Evolutionary conservation across 257 asterid species (phyloP), one percentile per base, ranked within the genome.

Genomic region (Pogostemon cablin): DNA sequence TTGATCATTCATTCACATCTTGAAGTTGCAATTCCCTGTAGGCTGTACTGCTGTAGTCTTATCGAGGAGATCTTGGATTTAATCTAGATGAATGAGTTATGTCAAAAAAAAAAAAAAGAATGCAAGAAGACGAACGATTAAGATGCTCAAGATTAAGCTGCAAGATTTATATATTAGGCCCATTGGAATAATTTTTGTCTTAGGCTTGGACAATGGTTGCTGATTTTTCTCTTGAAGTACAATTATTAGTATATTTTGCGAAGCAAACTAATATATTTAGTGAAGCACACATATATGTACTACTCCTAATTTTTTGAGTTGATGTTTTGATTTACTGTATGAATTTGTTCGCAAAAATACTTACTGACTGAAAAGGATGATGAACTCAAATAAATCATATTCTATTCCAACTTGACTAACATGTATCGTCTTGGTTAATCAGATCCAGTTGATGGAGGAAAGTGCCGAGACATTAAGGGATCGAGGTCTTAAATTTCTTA

Each of bases 361-460:
- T 9, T 44, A 15, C 57, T 8, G 65, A 46, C 35, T 2, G 52
- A 34, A 39, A 67, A 48, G 37, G 41, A 34, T 62, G 15, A 12
- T 41, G 65, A 49, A 61, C 65, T 54, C 65, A 9, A 37, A 64
- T 12, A 11, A 46, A 42, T 62, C 8, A 47, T 34, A 50, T 63
- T 49, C 35, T 40, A 50, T 49, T 63, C 54, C 56, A 70, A 56
- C 60, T 67, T 71, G 72, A 52, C 72, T 70, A 66, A 72, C 78
- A 65, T 64, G 47, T 73, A 71, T 60, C 50, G 50, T 73, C 68
- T 64, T 81, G 49, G 64, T 77, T 83, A 78, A 60, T 81, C 95
- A 93, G 99, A 84, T 93, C 82, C 99, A 91, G 64, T 75, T 85
- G 79, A 74, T 91, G 95, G 99, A 93, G 84, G 99, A 93, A 78